Evolutionary conservation across 306 rosid genomes (phyloP).

Genomic region (Boehmeria nivea): DNA sequence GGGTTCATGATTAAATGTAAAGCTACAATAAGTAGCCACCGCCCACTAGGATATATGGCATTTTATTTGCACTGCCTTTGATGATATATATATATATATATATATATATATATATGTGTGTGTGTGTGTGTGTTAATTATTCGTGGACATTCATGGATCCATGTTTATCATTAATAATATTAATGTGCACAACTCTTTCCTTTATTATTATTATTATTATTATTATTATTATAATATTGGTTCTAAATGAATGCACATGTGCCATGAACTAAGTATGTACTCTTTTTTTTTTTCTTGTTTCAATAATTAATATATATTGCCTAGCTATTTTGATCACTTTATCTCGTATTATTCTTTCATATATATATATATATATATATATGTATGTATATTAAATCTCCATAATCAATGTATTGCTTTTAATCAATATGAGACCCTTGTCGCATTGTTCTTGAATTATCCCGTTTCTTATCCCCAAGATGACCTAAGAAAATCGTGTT

Average conservation of each 20-base stretch:
- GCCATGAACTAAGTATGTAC: background rate
- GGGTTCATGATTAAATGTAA: constrained; percentile 1
- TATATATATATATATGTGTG: no score
- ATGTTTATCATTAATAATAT: background rate
- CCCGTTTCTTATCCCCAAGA: no score
- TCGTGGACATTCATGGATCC: constrained; percentile 3
- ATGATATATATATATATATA: no score
- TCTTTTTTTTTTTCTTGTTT: background rate
- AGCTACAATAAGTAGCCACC: background rate
- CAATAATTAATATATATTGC: background rate
- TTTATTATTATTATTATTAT: background rate
- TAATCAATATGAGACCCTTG: constrained; percentile 7
- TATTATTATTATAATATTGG: background rate
- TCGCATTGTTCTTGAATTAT: no score
- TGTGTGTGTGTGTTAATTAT: no score
- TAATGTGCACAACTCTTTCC: background rate
- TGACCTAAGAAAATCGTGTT: constrained; percentile 8
- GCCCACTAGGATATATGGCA: constrained; percentile 4
- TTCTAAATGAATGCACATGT: constrained; percentile 6
- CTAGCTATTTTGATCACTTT: background rate
- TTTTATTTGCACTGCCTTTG: background rate
- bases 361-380: background rate
- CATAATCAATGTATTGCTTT: background rate
- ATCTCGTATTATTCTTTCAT: background rate
- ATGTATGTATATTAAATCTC: background rate